phyloP scores from a whole-genome alignment of 495 filamentous ascomycete species.

The Trichoderma asperelloides region DNA sequence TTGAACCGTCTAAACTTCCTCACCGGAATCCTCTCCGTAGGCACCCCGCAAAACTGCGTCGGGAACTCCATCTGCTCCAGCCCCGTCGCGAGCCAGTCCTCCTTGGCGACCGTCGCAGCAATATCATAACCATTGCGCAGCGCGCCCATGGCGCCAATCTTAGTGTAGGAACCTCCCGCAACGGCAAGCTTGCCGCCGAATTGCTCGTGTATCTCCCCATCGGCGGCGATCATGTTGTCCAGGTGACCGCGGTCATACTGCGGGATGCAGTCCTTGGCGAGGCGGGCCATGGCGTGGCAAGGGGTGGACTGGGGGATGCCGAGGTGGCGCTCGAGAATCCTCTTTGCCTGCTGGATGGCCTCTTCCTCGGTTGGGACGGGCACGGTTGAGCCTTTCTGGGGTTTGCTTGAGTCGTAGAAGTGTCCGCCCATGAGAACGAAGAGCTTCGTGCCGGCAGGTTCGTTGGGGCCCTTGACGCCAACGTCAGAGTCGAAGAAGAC shows the following conservation, averaged over 20 bases:
- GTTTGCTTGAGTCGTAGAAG: conserved; percentile 61
- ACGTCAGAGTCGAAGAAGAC: conserved; percentile 84
- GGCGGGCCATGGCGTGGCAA: conserved; percentile 43
- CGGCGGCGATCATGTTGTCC: conserved; percentile 48
- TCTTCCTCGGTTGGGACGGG: conserved; percentile 50
- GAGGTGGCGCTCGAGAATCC: conserved; percentile 64
- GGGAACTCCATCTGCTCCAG: conserved; percentile 21
- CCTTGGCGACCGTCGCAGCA: conserved; percentile 20
- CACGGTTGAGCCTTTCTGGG: conserved; percentile 17
- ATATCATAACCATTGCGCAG: conserved; percentile 33
- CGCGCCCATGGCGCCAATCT: conserved; percentile 28
- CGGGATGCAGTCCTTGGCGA: conserved; percentile 77
- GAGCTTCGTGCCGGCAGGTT: conserved; percentile 68
- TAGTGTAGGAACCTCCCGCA: conserved; percentile 67
- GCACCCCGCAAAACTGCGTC: conserved; percentile 2
- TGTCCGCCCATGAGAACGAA: conserved; percentile 96
- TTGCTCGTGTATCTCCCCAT: conserved; percentile 40
- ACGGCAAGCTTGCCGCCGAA: conserved; percentile 62
- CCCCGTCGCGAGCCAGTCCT: conserved; percentile 27
- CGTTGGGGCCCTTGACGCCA: conserved; percentile 24
- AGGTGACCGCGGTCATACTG: conserved; percentile 79
- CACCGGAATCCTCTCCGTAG: conserved; percentile 2
- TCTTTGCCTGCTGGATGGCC: conserved; percentile 57
- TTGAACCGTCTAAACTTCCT: neutral
- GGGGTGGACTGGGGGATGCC: conserved; percentile 42